Evolutionary conservation across 164 flowering plant genomes (phyloP).

Genomic region (Kalanchoe fedtschenkoi): DNA sequence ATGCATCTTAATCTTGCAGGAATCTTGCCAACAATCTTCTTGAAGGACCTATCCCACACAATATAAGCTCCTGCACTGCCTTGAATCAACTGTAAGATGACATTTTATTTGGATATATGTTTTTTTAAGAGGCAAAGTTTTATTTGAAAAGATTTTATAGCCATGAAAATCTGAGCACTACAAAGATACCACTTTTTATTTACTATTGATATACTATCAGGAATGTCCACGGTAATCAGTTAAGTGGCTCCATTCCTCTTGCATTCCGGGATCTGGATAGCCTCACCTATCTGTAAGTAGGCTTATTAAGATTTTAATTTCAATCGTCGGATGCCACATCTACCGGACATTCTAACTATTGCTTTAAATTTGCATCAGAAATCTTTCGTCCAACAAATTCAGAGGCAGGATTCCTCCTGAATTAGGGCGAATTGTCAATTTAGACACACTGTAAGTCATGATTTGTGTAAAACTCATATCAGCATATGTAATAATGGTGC

Average conservation of each 20-base stretch:
- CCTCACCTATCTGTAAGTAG: slow-evolving; percentile 71
- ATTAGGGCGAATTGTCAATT: slow-evolving; percentile 73
- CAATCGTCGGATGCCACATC: background rate
- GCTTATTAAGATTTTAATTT: background rate
- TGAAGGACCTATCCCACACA: slow-evolving; percentile 61
- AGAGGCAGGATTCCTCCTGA: slow-evolving; percentile 58
- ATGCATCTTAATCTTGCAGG: slow-evolving; percentile 19
- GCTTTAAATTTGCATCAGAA: slow-evolving; percentile 25
- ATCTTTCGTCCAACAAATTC: slow-evolving; percentile 72
- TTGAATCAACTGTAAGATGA: slow-evolving; percentile 72
- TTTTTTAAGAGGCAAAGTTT: no score
- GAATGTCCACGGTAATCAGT: slow-evolving; percentile 73
- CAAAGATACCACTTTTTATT: background rate
- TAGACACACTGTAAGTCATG: slow-evolving; percentile 68
- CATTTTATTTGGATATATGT: background rate
- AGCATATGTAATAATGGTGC: background rate
- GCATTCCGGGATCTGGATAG: slow-evolving; percentile 59
- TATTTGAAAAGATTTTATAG: no score
- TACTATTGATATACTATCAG: slow-evolving; percentile 19
- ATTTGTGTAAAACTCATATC: background rate
- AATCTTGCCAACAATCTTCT: slow-evolving; percentile 75
- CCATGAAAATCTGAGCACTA: no score
- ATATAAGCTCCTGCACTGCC: slow-evolving; percentile 50
- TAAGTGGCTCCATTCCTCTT: slow-evolving; percentile 72
- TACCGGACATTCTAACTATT: background rate